Evolutionary conservation across 352 stramenopile genomes (phyloP).

Genomic region (Phytophthora pistaciae): DNA sequence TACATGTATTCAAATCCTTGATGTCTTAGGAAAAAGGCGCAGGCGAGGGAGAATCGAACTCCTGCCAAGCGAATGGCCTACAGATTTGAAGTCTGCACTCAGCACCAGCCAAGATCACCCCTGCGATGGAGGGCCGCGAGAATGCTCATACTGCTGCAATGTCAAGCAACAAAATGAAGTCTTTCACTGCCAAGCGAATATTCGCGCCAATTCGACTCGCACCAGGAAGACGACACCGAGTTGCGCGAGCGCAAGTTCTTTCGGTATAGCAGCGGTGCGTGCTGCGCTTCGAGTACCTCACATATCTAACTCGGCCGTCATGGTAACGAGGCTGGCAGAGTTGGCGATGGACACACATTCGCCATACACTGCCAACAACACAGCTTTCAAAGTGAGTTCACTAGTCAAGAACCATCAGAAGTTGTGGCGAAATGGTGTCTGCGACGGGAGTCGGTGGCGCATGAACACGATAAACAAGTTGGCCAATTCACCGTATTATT

Average conservation of each 20-base stretch:
- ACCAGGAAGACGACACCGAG: background rate
- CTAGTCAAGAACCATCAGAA: background rate
- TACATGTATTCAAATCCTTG: background rate
- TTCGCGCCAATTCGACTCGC: background rate
- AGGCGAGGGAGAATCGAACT: constrained; percentile 93
- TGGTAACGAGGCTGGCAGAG: too few relatives aligned
- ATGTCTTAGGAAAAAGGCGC: constrained; percentile 60
- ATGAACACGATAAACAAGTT: background rate
- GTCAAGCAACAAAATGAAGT: background rate
- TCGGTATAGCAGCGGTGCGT: too few relatives aligned
- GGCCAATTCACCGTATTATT: background rate
- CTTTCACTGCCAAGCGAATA: background rate
- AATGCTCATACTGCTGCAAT: constrained; percentile 4
- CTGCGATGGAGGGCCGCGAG: constrained; percentile 36
- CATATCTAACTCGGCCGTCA: too few relatives aligned
- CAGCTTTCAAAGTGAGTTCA: background rate
- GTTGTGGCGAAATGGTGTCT: background rate
- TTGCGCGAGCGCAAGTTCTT: background rate
- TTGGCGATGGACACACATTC: too few relatives aligned
- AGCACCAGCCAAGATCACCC: constrained; percentile 92
- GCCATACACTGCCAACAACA: too few relatives aligned
- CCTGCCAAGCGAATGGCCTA: constrained; percentile 90
- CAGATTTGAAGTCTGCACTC: constrained; percentile 95
- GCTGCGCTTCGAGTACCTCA: too few relatives aligned
- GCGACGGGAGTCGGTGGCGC: background rate